A percentile compares a stretch with the other conserved stretches of the same genome.
phyloP scores from a whole-genome alignment of 257 asterid species.

The Sherardia arvensis region DNA sequence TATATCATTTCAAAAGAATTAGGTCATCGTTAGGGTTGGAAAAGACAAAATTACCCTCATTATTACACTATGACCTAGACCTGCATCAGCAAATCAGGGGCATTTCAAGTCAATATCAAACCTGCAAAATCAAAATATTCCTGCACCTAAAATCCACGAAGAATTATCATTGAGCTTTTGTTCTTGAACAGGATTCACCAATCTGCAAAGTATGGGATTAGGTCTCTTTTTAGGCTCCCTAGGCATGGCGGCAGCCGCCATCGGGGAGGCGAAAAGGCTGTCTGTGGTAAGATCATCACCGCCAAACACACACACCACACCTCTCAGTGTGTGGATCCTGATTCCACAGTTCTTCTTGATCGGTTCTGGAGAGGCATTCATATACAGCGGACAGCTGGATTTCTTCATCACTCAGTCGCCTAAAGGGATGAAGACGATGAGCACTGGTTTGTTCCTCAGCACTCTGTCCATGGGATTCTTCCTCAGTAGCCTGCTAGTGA shows the following conservation, averaged over 20 bases:
- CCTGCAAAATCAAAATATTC: too few relatives aligned
- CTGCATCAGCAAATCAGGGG: too few relatives aligned
- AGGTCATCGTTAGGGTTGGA: too few relatives aligned
- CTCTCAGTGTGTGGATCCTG: conserved; percentile 25
- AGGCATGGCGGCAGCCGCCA: conserved; percentile 36
- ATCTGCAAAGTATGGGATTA: conserved; percentile 30
- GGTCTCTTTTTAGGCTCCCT: conserved; percentile 25
- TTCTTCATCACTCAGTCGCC: conserved; percentile 42
- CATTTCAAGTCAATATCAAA: too few relatives aligned
- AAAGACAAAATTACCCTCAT: too few relatives aligned
- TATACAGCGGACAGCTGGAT: conserved; percentile 14
- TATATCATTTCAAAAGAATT: too few relatives aligned
- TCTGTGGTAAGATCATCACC: not conserved
- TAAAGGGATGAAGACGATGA: conserved; percentile 40
- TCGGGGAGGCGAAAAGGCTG: conserved; percentile 26
- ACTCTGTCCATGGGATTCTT: conserved; percentile 2
- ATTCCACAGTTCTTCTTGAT: conserved; percentile 39
- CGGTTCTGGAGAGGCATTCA: conserved; percentile 31
- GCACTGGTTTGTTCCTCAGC: conserved; percentile 12
- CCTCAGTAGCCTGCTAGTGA: not conserved
- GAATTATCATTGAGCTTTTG: not conserved
- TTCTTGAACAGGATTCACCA: not conserved
- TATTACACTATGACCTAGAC: too few relatives aligned
- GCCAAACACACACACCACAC: conserved; percentile 9
- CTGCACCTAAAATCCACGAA: too few relatives aligned